Percentiles rank a stretch among this genome's conserved stretches.
Evolutionary conservation across 1,284 basidiomycete genomes (phyloP).

Genomic region (Sporisorium graminicola): DNA sequence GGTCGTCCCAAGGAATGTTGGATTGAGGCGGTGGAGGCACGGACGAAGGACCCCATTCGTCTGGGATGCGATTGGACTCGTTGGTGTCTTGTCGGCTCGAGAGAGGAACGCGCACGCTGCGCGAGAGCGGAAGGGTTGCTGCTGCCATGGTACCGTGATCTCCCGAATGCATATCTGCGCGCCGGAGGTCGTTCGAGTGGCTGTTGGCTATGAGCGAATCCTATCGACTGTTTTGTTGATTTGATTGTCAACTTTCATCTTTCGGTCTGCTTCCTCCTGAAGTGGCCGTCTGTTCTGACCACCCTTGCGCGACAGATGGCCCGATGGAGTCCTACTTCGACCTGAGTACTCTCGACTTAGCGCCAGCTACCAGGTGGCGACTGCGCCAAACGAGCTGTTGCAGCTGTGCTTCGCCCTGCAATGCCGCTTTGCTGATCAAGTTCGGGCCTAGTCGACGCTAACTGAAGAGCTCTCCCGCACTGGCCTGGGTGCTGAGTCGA

Average conservation of each 20-base stretch:
- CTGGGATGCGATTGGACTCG: constrained; percentile 10
- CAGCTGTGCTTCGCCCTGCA: too few relatives aligned
- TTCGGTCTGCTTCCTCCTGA: neutral
- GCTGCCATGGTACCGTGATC: constrained; percentile 19
- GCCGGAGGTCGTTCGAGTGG: neutral
- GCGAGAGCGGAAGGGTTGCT: constrained; percentile 34
- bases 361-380: too few relatives aligned
- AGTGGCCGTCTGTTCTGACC: neutral
- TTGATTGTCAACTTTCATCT: neutral
- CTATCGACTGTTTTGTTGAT: neutral
- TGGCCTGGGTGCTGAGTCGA: neutral
- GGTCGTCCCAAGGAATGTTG: constrained; percentile 54
- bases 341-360: too few relatives aligned
- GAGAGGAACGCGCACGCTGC: constrained; percentile 27
- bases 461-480: neutral
- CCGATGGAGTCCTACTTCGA: too few relatives aligned
- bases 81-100: constrained; percentile 19
- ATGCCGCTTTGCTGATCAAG: neutral
- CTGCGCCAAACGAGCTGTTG: too few relatives aligned
- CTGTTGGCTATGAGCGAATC: neutral
- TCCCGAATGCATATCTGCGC: too few relatives aligned
- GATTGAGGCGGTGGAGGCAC: constrained; percentile 19
- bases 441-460: neutral
- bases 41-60: constrained; percentile 49
- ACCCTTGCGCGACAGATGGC: too few relatives aligned